Evolutionary conservation across 1,139 yeast species (phyloP).

Genomic region (Hansenula sp.): DNA sequence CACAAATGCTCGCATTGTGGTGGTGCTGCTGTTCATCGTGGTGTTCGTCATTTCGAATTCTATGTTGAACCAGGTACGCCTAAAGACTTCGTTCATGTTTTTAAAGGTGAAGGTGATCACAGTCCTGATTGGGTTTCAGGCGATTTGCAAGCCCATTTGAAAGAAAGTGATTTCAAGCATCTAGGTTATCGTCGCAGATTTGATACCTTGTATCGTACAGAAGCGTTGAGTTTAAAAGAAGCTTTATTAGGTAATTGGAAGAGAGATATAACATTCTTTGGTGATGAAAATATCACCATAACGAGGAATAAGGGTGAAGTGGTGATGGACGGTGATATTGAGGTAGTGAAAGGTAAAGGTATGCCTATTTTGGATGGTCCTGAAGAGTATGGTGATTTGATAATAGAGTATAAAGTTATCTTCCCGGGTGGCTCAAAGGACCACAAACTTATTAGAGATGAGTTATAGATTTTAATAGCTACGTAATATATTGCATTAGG

Average conservation of each 20-base stretch:
- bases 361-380: slow-evolving; percentile 64
- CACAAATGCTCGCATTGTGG: slow-evolving; percentile 64
- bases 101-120: slow-evolving; percentile 80
- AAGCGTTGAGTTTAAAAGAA: slow-evolving; percentile 67
- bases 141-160: slow-evolving; percentile 58
- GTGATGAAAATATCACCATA: slow-evolving; percentile 46
- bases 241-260: slow-evolving; percentile 80
- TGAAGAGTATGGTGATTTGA: slow-evolving; percentile 72
- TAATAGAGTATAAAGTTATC: slow-evolving; percentile 62
- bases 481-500: neutral
- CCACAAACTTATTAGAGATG: slow-evolving; percentile 23
- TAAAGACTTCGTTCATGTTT: slow-evolving; percentile 53
- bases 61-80: slow-evolving; percentile 70
- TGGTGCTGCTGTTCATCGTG: slow-evolving; percentile 64
- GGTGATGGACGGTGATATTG: slow-evolving; percentile 67
- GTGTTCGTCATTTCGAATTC: slow-evolving; percentile 53
- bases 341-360: slow-evolving; percentile 68
- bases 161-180: slow-evolving; percentile 50
- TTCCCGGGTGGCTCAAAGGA: slow-evolving; percentile 35
- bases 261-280: slow-evolving; percentile 63
- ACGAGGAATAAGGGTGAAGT: slow-evolving; percentile 46
- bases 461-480: slow-evolving; percentile 19
- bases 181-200: slow-evolving; percentile 87
- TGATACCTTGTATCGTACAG: slow-evolving; percentile 73
- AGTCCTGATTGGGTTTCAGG: slow-evolving; percentile 83